Evolutionary conservation across 2,329 filamentous ascomycete species (phyloP).

Genomic region (Aplosporella prunicola): DNA sequence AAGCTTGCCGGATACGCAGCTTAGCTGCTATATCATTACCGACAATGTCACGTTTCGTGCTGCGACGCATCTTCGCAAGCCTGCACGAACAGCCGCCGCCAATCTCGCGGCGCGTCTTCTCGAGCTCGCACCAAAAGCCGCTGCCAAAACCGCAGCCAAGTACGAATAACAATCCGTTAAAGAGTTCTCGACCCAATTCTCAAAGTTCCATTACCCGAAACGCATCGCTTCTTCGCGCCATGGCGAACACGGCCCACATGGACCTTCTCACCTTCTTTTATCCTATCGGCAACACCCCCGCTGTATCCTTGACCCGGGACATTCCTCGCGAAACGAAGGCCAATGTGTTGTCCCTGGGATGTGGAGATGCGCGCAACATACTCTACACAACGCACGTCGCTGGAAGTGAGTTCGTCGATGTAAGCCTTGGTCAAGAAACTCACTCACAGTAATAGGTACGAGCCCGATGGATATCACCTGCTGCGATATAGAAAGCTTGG

Average conservation of each 20-base stretch:
- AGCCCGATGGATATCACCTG: conserved; percentile 43
- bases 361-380: conserved; percentile 48
- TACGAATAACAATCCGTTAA: no score
- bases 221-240: no score
- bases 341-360: conserved; percentile 44
- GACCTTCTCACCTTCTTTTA: conserved; percentile 23
- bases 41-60: no score
- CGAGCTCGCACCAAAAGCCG: no score
- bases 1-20: no score
- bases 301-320: conserved; percentile 38
- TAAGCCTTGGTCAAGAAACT: not conserved
- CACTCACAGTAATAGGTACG: not conserved
- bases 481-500: conserved; percentile 42
- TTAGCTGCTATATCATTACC: no score
- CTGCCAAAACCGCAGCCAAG: no score
- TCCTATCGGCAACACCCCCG: conserved; percentile 40
- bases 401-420: not conserved
- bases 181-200: no score
- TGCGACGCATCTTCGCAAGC: no score
- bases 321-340: conserved; percentile 30
- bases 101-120: no score
- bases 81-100: no score
- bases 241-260: not conserved
- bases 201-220: no score
- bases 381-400: conserved; percentile 36